Evolutionary conservation across 495 filamentous ascomycete genomes (phyloP), one percentile per base, ranked within the genome.

Genomic region (Neurospora sp.): DNA sequence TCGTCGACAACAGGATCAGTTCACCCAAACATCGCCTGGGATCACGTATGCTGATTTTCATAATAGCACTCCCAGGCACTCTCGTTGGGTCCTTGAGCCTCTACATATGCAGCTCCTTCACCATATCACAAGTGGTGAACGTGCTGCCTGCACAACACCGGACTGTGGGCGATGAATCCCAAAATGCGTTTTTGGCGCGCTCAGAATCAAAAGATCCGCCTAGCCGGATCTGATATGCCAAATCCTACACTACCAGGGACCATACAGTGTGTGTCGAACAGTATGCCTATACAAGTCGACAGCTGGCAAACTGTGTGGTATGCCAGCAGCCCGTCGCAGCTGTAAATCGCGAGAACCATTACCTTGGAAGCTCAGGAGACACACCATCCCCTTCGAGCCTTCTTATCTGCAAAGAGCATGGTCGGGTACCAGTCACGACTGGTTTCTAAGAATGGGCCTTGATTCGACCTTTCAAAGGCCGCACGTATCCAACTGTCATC

Each of bases 381-480:
- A 68, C 72, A 74, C 70, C 8, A 70, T 68, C 41, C 40, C 48
- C 41, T 37, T 42, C 48, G 41, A 71, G 70, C 53, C 69, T 74
- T 71, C 69, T 40, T 38, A 20, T 44, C 38, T 40, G 22, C 4
- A 48, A 45, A 45, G 17, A n/a, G 44, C 39, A 70, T 59, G 14
- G 40, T 40, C 40, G 22, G 69, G 69, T 70, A 45, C 40, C 40
- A 41, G 69, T 70, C 44, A 70, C 69, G 44, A 44, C 42, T 22
- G 70, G 65, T 71, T 76, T 74, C 74, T 71, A 71, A 76, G 74
- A 74, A 74, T 77, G 71, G 73, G 53, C 27, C 53, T 65, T 59
- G 20, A 27, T 59, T 3, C 3, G 53, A 37, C 12, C 3, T 27
- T 27, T 14, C 20, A 59, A 27, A 59, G 48, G 48, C 48, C 48